Evolutionary conservation across 208 protist species (phyloP), one percentile per base, ranked within the genome.

Genomic region (Leishmania guyanensis): DNA sequence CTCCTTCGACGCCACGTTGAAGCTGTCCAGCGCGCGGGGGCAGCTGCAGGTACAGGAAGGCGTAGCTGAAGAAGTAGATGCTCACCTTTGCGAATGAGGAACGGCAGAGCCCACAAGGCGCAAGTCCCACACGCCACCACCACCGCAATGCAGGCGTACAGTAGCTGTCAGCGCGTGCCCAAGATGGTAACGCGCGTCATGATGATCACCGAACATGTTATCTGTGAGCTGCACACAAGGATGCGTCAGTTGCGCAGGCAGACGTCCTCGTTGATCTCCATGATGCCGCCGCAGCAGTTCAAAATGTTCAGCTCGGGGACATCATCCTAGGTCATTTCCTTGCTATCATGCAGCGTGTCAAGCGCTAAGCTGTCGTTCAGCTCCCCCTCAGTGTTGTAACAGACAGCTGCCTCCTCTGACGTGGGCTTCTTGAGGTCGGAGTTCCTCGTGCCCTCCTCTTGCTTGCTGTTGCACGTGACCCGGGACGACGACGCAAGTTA

Each of bases 241-340:
- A 94, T 86, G 69, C 81, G 77, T 80, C 88, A 90, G 87, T 93
- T 92, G 60, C 82, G 83, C 76, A 75, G 36, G 51, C 78, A 74
- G 62, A 93, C 86, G 72, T 93, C 92, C 79, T 85, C 86, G 81
- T 95, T 95, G 69, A 94, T 48, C 73, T 95, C 90, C n/a, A 95
- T 53, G 29, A 84, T 26, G 22, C 90, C 90, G 70, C 71, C 75
- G 71, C 80, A 87, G 75, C 78, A 90, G 33, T 68, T 62, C 29
- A 78, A 69, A 58, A 86, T 81, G 29, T 36, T 66, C 77, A 81
- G 43, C 22, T 14, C 17, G 1, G 48, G 43, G 10, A 36, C 36
- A 3, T 80, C 80, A 9, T 82, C 81, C 75, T 76, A 81, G 51
- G 22, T 51, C n/a, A 5, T 51, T 29, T 71, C 51, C 66, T 68